These are phyloP conservation scores for Debaryomycetaceae sp. DNA, from an alignment of 1,139 yeast species.

Conservation along the genomic window DNA sequence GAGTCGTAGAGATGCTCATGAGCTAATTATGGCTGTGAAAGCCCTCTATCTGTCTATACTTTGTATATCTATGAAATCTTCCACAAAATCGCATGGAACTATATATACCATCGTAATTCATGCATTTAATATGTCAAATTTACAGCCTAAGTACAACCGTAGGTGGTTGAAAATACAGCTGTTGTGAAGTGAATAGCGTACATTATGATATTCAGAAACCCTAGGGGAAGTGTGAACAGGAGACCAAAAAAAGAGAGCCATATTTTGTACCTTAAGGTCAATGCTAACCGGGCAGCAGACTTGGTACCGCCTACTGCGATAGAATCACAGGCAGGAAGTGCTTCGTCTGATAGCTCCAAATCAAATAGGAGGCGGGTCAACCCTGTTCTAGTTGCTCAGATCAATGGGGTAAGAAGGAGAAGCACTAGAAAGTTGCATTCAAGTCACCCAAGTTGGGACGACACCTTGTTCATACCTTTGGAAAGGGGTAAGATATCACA, in stretches of 20 bases:
- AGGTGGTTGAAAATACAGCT: neutral
- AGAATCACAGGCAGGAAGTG: slow-evolving; percentile 3
- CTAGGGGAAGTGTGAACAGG: neutral
- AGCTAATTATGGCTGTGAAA: slow-evolving; percentile 12
- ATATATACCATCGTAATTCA: neutral
- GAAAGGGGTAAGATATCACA: slow-evolving; percentile 25
- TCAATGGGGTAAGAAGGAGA: slow-evolving; percentile 28
- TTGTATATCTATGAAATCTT: neutral
- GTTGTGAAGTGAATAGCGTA: neutral
- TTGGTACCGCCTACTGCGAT: slow-evolving; percentile 17
- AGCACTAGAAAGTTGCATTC: slow-evolving; percentile 37
- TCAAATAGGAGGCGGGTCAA: slow-evolving; percentile 21
- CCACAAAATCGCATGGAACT: neutral
- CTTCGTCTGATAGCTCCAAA: slow-evolving; percentile 2
- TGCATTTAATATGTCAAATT: too few species aligned
- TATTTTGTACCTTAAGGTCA: slow-evolving; percentile 27
- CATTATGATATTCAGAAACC: neutral
- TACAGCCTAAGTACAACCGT: too few species aligned
- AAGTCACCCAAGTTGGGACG: slow-evolving; percentile 46
- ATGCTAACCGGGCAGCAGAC: slow-evolving; percentile 42
- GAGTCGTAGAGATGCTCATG: slow-evolving; percentile 88
- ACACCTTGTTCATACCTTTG: slow-evolving; percentile 32
- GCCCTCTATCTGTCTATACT: neutral
- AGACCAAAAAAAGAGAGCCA: slow-evolving; percentile 1
- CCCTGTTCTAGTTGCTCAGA: slow-evolving; percentile 34